phyloP scores from a whole-genome alignment of 163 green algal species.

The Picocystis sp. region DNA sequence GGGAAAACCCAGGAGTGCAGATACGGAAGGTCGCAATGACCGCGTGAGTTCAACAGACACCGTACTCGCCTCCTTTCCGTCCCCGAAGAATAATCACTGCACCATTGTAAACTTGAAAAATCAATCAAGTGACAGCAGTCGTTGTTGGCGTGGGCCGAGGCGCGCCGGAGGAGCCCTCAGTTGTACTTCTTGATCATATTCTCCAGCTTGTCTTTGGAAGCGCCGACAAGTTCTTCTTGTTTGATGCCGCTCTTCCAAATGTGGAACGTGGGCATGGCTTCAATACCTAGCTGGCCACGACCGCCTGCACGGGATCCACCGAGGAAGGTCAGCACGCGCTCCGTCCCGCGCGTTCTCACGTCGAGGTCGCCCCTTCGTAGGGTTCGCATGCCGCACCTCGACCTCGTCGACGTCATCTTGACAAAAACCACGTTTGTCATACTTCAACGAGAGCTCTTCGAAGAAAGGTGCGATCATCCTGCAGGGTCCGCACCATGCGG shows the following conservation, averaged over 20 bases:
- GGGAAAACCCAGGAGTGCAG: conserved; percentile 27
- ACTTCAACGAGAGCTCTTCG: conserved; percentile 40
- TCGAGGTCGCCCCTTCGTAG: too few species aligned
- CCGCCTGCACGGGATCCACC: not conserved
- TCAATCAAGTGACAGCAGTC: too few species aligned
- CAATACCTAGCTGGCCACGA: conserved; percentile 10
- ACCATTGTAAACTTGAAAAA: too few species aligned
- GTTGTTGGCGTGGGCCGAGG: too few species aligned
- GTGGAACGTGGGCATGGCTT: conserved; percentile 27
- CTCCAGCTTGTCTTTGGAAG: not conserved
- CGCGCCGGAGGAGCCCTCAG: too few species aligned
- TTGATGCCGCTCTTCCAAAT: conserved; percentile 10
- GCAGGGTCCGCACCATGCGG: conserved; percentile 69
- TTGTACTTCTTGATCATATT: not conserved
- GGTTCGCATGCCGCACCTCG: too few species aligned
- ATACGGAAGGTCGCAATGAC: conserved; percentile 12
- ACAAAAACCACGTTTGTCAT: conserved; percentile 47
- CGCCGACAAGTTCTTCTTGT: not conserved
- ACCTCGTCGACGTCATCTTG: conserved; percentile 43
- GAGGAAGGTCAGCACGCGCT: too few species aligned
- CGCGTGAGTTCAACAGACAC: not conserved
- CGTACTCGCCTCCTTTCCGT: too few species aligned
- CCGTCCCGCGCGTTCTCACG: too few species aligned
- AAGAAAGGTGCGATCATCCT: conserved; percentile 61
- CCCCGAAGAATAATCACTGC: too few species aligned